Evolutionary conservation across 345 rosid species (phyloP).

Genomic region (Salix udensis): DNA sequence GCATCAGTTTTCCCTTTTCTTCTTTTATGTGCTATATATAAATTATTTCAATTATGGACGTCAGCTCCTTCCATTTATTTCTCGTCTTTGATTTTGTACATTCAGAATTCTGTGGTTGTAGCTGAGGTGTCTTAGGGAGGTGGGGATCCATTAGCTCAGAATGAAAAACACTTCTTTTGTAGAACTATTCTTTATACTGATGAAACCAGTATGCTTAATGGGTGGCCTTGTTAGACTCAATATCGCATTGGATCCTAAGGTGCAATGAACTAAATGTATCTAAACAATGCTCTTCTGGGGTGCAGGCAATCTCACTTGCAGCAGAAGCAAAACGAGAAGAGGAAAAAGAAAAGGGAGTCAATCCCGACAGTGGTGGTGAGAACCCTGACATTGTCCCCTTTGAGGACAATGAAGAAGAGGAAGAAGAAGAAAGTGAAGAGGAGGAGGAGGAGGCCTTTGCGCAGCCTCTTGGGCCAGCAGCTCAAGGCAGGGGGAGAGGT

Average conservation of each 20-base stretch:
- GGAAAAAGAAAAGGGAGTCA: slow-evolving; percentile 94
- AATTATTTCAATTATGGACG: neutral
- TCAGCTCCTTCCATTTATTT: neutral
- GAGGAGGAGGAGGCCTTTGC: slow-evolving; percentile 66
- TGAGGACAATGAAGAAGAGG: slow-evolving; percentile 88
- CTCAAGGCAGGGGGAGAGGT: slow-evolving; percentile 86
- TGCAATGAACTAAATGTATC: neutral
- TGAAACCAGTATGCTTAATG: slow-evolving; percentile 3
- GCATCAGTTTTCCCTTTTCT: neutral
- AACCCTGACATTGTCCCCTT: slow-evolving; percentile 96
- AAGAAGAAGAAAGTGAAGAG: slow-evolving; percentile 87
- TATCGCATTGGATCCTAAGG: slow-evolving; percentile 6
- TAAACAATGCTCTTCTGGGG: slow-evolving; percentile 11
- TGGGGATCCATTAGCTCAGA: neutral
- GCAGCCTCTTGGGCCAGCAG: slow-evolving; percentile 30
- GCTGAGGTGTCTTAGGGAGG: neutral
- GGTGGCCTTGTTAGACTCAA: neutral
- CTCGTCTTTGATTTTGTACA: neutral
- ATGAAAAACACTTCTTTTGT: neutral
- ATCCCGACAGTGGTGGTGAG: slow-evolving; percentile 66
- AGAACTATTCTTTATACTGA: neutral
- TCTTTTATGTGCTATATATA: neutral
- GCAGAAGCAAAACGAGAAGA: slow-evolving; percentile 96
- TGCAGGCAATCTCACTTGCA: slow-evolving; percentile 72
- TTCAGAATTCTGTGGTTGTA: neutral